These are phyloP conservation scores for Ambrosia hybrid DNA, from an alignment of 140 eudicot genomes.

Conservation along the genomic window DNA sequence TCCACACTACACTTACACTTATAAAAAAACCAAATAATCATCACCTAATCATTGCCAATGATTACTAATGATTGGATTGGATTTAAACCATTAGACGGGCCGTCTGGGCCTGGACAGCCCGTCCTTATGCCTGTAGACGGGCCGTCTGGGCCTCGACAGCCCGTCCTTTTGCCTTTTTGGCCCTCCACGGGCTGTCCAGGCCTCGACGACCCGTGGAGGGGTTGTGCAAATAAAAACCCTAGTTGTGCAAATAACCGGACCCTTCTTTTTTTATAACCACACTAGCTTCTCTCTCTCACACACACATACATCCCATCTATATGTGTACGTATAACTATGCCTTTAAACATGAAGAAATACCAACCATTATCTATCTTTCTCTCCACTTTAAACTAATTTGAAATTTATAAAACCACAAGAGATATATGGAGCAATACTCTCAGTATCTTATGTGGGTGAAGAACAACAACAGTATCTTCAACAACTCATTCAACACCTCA, in stretches of 20 bases:
- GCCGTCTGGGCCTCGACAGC: no score
- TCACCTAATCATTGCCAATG: no score
- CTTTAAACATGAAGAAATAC: slow-evolving; percentile 1
- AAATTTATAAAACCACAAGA: not conserved
- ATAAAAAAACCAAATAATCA: no score
- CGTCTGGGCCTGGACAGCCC: no score
- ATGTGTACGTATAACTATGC: slow-evolving; percentile 17
- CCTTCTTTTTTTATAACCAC: not conserved
- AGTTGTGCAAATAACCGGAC: no score
- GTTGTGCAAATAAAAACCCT: no score
- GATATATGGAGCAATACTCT: slow-evolving; percentile 37
- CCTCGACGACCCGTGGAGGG: no score
- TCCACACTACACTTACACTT: no score
- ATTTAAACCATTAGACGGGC: no score
- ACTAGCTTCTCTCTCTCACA: slow-evolving; percentile 24
- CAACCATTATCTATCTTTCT: slow-evolving; percentile 21
- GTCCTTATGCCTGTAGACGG: no score
- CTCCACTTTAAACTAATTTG: slow-evolving; percentile 14
- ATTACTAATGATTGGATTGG: no score
- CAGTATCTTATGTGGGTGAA: slow-evolving; percentile 43
- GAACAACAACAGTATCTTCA: slow-evolving; percentile 26
- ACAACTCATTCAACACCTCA: slow-evolving; percentile 32
- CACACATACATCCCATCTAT: not conserved
- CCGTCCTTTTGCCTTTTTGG: not conserved
- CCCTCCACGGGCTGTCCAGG: no score